Evolutionary conservation across 192 early-diverging fungal genomes (phyloP).

Genomic region (Backusella parvicylindrica): DNA sequence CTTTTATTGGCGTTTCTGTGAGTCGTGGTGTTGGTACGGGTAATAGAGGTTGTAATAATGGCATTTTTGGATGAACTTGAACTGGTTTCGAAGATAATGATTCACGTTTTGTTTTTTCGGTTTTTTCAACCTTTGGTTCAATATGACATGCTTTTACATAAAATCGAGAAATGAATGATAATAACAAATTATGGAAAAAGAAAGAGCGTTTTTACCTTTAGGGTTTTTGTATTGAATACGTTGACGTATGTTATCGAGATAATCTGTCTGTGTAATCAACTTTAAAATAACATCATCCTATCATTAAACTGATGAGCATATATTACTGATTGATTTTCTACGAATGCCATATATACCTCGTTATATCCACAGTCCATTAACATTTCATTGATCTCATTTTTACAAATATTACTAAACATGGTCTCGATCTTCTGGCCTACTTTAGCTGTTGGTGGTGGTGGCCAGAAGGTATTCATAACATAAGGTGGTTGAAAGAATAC

Average conservation of each 20-base stretch:
- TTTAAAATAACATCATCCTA: constrained; percentile 82
- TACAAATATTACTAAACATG: constrained; percentile 9
- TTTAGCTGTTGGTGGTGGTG: neutral
- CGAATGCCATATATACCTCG: constrained; percentile 64
- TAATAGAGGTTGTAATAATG: neutral
- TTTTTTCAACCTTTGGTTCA: neutral
- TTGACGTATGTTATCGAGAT: constrained; percentile 64
- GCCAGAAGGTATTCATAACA: constrained; percentile 6
- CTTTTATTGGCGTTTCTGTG: neutral
- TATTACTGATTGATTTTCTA: neutral
- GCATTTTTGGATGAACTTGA: neutral
- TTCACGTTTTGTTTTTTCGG: neutral
- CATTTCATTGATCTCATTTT: constrained; percentile 74
- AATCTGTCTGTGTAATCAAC: constrained; percentile 76
- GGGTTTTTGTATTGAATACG: constrained; percentile 53
- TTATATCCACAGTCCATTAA: constrained; percentile 75
- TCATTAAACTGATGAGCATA: neutral
- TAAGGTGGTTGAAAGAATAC: neutral
- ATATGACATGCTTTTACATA: neutral
- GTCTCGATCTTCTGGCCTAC: neutral
- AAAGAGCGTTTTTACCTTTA: constrained; percentile 7
- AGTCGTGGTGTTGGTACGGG: neutral
- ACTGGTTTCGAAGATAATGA: neutral
- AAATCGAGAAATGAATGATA: too few species aligned
- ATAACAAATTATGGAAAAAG: neutral